Evolutionary conservation across 2,329 filamentous ascomycete genomes (phyloP), one percentile per base, ranked within the genome.

Genomic region (Colletotrichum horii): DNA sequence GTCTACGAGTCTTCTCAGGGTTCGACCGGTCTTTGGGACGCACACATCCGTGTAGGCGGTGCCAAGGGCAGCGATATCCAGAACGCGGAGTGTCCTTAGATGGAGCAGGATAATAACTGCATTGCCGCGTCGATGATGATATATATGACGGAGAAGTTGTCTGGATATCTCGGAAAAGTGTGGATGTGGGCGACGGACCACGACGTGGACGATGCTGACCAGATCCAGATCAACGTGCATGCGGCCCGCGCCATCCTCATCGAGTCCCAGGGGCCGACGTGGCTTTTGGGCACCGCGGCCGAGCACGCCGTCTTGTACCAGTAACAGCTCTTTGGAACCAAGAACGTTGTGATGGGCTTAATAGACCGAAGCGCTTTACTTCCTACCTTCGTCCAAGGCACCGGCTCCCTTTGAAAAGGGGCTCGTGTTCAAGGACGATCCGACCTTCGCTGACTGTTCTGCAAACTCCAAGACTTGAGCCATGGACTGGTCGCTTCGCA

Each of bases 181-280:
- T 94, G 92, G 91, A 89, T 92, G 78, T 94, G 92, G 92, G 90
- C 91, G 19, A 90, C 93, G 2, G 93, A 94, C 80, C 93, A 94
- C 82, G 93, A 94, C 78, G 38, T 80, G 1, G 79, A 82, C 24
- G 69, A 56, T 12, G 36, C 38, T 79, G 78, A 74, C 7, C 74
- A 77, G n/a, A 69, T 0, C 9, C 77, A 82, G 55, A 82, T 87
- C 72, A 78, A 78, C 24, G 77, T 87, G 38, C 87, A 83, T 70
- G 80, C 76, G 4, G 85, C 78, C 4, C 78, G 85, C 24, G 85
- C 86, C 19, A 79, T 85, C 19, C 80, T 85, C 7, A 78, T 83
- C 22, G 79, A 83, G 61, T 80, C 80, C 14, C 66, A 79, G 15
- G 80, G 79, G 1, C 81, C 82, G 2, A 80, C 82, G 6, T 86